A percentile compares a stretch with the other conserved stretches of the same genome.
Evolutionary conservation across 1,284 basidiomycete species (phyloP).

Genomic region (Golubevia sp.): DNA sequence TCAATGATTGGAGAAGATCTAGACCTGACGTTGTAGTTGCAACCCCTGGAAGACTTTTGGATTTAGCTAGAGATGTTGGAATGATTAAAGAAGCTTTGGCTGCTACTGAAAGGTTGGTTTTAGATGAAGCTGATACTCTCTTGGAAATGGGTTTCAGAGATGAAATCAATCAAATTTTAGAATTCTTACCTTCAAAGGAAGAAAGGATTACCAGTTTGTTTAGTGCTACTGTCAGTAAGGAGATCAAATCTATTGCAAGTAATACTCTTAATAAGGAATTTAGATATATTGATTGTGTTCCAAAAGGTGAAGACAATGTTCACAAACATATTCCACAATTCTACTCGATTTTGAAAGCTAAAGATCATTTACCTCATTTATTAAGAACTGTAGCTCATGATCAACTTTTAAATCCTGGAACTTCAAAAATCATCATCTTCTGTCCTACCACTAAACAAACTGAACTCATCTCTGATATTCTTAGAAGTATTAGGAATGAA

Average conservation of each 20-base stretch:
- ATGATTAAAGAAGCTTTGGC: constrained; percentile 37
- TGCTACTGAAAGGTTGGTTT: constrained; percentile 73
- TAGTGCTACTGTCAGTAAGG: constrained; percentile 75
- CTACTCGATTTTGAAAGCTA: constrained; percentile 75
- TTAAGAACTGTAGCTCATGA: constrained; percentile 84
- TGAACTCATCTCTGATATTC: background rate
- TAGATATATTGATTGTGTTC: constrained; percentile 69
- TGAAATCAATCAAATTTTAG: constrained; percentile 79
- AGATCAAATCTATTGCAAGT: constrained; percentile 65
- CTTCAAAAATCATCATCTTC: constrained; percentile 85
- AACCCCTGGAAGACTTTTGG: constrained; percentile 86
- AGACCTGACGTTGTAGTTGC: constrained; percentile 86
- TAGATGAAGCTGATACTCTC: constrained; percentile 95
- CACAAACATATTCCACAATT: constrained; percentile 80
- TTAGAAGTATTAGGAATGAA: background rate
- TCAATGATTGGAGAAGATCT: constrained; percentile 71
- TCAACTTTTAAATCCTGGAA: constrained; percentile 74
- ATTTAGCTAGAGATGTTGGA: constrained; percentile 68
- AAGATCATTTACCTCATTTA: constrained; percentile 78
- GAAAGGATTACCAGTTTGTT: constrained; percentile 90
- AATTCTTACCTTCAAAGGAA: constrained; percentile 71
- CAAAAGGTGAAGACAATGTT: constrained; percentile 70
- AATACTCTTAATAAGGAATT: constrained; percentile 70
- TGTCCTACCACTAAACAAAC: constrained; percentile 86
- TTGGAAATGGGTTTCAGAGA: constrained; percentile 95